Evolutionary conservation across 345 rosid species (phyloP).

Genomic region (Corchorus capsularis): DNA sequence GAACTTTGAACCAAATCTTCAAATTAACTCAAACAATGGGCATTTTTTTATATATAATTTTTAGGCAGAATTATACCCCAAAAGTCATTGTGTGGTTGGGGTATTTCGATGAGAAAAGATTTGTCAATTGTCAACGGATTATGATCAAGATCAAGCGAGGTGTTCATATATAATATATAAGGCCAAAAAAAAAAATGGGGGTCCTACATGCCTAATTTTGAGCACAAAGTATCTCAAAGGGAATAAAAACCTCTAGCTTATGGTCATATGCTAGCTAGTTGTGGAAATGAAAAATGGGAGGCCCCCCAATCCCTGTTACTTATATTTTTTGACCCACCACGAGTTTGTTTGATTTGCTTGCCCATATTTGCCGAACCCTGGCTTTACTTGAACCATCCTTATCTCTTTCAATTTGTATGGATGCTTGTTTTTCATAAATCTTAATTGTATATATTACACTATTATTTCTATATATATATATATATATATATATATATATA

Average conservation of each 20-base stretch:
- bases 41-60: too few relatives aligned
- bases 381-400: neutral
- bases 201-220: slow-evolving; percentile 16
- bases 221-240: slow-evolving; percentile 8
- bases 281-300: slow-evolving; percentile 15
- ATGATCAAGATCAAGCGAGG: slow-evolving; percentile 1
- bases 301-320: neutral
- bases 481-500: too few relatives aligned
- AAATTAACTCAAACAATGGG: neutral
- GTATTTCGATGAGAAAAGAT: neutral
- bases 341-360: slow-evolving; percentile 9
- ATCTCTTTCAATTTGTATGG: neutral
- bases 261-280: slow-evolving; percentile 21
- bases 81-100: slow-evolving; percentile 9
- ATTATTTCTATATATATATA: too few relatives aligned
- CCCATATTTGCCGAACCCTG: slow-evolving; percentile 11
- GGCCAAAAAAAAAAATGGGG: neutral
- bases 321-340: slow-evolving; percentile 16
- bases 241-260: slow-evolving; percentile 14
- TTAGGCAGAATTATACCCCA: slow-evolving; percentile 8
- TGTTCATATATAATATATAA: neutral
- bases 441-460: too few relatives aligned
- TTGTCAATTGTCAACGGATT: slow-evolving; percentile 19
- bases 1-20: neutral
- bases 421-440: too few relatives aligned